A percentile compares a stretch with the other conserved stretches of the same genome.
Conservation (phyloP, 2,329 filamentous ascomycete species). For the Cladosporium austrohemisphaericum region DNA sequence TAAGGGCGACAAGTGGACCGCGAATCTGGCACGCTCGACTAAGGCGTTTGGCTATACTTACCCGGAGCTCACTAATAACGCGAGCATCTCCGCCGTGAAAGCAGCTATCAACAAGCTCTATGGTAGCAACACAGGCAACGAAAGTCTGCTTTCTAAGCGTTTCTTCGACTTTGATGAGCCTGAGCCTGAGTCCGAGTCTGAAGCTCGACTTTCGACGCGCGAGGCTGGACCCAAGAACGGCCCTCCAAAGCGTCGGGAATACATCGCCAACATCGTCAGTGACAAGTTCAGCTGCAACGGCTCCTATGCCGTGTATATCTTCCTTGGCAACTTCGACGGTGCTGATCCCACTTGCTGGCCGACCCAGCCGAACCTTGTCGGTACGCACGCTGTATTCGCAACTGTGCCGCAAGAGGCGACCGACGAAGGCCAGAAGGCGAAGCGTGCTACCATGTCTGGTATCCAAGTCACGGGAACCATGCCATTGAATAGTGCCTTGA, state of each 20-base stretch:
- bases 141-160: constrained; percentile 4
- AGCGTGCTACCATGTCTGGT: background rate
- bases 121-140: constrained; percentile 33
- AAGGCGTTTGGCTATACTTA: constrained; percentile 71
- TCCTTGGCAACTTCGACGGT: constrained; percentile 54
- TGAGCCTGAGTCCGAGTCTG: background rate
- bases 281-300: constrained; percentile 57
- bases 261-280: constrained; percentile 64
- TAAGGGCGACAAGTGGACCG: constrained; percentile 64
- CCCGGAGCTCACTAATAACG: constrained; percentile 54
- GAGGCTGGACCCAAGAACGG: background rate
- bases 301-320: constrained; percentile 65
- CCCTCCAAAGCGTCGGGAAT: constrained; percentile 53
- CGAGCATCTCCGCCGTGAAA: constrained; percentile 42
- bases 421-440: constrained; percentile 11
- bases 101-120: constrained; percentile 60
- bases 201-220: background rate
- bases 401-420: constrained; percentile 22
- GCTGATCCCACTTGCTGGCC: constrained; percentile 50
- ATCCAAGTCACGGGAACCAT: constrained; percentile 40
- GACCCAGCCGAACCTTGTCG: constrained; percentile 54
- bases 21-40: constrained; percentile 57
- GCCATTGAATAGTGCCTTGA: constrained; percentile 43
- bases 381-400: constrained; percentile 53
- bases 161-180: constrained; percentile 7